phyloP scores from a whole-genome alignment of 495 filamentous ascomycete species.

The Massariosphaeria phaeospora region DNA sequence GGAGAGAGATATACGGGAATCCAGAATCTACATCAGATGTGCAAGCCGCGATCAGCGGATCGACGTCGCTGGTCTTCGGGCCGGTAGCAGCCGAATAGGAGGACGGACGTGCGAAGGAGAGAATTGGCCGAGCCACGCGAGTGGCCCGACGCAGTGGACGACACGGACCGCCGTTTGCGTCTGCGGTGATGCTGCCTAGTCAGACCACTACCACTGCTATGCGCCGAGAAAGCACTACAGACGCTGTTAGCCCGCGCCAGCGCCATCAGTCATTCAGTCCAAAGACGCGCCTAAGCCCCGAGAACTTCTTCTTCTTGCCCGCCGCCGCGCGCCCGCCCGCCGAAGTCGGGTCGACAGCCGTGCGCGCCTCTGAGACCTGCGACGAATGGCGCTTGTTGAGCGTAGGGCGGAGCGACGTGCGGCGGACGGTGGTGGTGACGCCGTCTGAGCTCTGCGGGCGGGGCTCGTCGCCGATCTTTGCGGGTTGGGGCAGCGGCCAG shows the following conservation, averaged over 20 bases:
- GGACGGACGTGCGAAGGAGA: constrained; percentile 3
- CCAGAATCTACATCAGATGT: no score
- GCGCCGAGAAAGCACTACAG: no score
- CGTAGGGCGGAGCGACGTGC: constrained; percentile 16
- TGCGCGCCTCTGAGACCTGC: constrained; percentile 5
- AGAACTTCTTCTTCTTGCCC: constrained; percentile 59
- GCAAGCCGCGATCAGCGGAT: no score
- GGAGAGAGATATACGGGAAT: no score
- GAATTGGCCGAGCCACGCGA: constrained; percentile 4
- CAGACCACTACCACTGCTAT: no score
- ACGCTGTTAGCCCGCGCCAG: no score
- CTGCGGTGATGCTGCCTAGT: no score
- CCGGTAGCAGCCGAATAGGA: constrained; percentile 5
- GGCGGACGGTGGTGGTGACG: neutral
- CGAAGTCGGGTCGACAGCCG: constrained; percentile 16
- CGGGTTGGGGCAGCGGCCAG: constrained; percentile 34
- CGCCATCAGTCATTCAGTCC: constrained; percentile 47
- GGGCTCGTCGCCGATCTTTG: constrained; percentile 18
- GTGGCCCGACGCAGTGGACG: neutral
- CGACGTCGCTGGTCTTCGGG: neutral
- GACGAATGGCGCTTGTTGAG: constrained; percentile 27
- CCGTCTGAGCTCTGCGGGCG: constrained; percentile 34
- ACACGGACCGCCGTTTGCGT: neutral
- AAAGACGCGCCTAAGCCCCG: constrained; percentile 52
- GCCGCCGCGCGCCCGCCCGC: constrained; percentile 31